A percentile compares a stretch with the other conserved stretches of the same genome.
phyloP scores from a whole-genome alignment of 345 rosid species.

The Eucalyptus sp. region DNA sequence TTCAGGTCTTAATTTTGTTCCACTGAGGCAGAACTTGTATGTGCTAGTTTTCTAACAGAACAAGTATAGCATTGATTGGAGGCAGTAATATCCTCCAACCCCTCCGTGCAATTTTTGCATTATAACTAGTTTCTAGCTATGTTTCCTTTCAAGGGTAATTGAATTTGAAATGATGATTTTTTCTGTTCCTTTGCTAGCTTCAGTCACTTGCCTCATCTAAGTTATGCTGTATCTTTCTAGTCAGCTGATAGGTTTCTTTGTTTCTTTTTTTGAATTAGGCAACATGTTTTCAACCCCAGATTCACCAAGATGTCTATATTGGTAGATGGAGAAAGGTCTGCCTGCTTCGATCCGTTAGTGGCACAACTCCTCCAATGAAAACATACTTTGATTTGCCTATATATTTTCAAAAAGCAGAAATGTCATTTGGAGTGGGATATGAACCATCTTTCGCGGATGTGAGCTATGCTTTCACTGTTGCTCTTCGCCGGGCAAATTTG shows the following conservation, averaged over 20 bases:
- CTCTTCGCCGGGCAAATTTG: constrained; percentile 93
- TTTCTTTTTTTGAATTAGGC: constrained; percentile 48
- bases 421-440: constrained; percentile 89
- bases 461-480: constrained; percentile 93
- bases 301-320: constrained; percentile 73
- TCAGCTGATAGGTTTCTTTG: background rate
- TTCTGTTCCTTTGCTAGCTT: background rate
- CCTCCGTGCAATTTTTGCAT: background rate
- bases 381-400: constrained; percentile 79
- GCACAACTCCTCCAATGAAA: constrained; percentile 95
- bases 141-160: background rate
- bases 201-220: background rate
- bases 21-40: background rate
- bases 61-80: background rate
- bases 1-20: background rate
- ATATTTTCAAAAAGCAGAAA: constrained; percentile 64
- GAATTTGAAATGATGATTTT: background rate
- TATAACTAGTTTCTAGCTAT: background rate
- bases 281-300: constrained; percentile 89
- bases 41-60: background rate
- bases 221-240: background rate
- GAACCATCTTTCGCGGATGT: constrained; percentile 92
- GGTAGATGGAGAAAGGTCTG: constrained; percentile 96
- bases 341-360: constrained; percentile 89
- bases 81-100: background rate